Evolutionary conservation across 1,284 basidiomycete genomes (phyloP).

Genomic region (Boletus nobilissimus): DNA sequence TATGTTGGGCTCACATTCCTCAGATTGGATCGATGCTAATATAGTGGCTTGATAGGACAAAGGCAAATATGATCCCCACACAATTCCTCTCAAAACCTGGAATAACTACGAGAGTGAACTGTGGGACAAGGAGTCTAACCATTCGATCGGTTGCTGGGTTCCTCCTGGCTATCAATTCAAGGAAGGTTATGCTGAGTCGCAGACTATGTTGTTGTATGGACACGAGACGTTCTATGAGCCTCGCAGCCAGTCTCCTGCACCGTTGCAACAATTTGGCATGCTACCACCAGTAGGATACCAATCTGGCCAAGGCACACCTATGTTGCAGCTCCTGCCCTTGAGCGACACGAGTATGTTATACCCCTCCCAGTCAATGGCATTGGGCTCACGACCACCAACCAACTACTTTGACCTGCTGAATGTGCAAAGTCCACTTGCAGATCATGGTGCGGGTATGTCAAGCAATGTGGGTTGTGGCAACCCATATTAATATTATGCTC

Average conservation of each 20-base stretch:
- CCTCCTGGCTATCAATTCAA: conserved; percentile 75
- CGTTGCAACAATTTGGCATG: conserved; percentile 66
- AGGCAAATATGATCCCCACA: conserved; percentile 93
- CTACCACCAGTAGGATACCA: conserved; percentile 74
- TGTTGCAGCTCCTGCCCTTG: conserved; percentile 53
- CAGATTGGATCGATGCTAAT: conserved; percentile 26
- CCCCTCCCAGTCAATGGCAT: conserved; percentile 68
- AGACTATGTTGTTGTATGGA: conserved; percentile 80
- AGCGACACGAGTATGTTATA: conserved; percentile 53
- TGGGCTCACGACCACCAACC: conserved; percentile 73
- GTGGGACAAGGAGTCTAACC: conserved; percentile 96
- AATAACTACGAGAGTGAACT: conserved; percentile 97
- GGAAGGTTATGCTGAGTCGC: conserved; percentile 79
- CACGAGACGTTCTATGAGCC: conserved; percentile 84
- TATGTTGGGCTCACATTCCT: conserved; percentile 53
- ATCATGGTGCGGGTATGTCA: conserved; percentile 58
- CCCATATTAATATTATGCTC: conserved; percentile 77
- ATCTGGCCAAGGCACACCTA: conserved; percentile 80
- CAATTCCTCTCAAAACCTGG: conserved; percentile 96
- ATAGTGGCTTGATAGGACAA: conserved; percentile 73
- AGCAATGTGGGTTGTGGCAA: conserved; percentile 76
- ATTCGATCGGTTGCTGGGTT: conserved; percentile 88
- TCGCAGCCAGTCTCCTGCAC: conserved; percentile 73
- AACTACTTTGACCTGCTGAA: conserved; percentile 78
- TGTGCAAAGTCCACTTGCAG: conserved; percentile 58